These are phyloP conservation scores for Galerina marginata DNA, from an alignment of 768 basidiomycete genomes.

Conservation along the genomic window DNA sequence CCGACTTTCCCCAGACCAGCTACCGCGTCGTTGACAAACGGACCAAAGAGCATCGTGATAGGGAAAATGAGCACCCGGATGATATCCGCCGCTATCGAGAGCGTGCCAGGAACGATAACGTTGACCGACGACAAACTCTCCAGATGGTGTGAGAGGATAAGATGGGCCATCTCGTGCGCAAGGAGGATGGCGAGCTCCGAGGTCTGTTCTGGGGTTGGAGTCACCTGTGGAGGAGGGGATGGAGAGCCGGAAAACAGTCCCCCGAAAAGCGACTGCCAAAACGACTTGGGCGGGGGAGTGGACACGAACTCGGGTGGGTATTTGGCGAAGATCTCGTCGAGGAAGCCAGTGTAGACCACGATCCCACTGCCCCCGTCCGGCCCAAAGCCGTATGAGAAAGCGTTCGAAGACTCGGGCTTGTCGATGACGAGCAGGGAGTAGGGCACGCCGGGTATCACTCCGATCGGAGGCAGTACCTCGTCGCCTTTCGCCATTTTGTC, in stretches of 20 bases:
- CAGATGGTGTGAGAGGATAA: slow-evolving; percentile 89
- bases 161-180: slow-evolving; percentile 92
- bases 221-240: slow-evolving; percentile 42
- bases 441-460: slow-evolving; percentile 77
- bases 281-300: slow-evolving; percentile 38
- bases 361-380: slow-evolving; percentile 91
- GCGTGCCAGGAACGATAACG: slow-evolving; percentile 79
- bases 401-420: slow-evolving; percentile 82
- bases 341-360: slow-evolving; percentile 92
- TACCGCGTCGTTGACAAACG: slow-evolving; percentile 94
- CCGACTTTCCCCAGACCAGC: slow-evolving; percentile 81
- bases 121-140: slow-evolving; percentile 88
- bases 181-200: slow-evolving; percentile 88
- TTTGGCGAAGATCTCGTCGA: slow-evolving; percentile 81
- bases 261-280: slow-evolving; percentile 56
- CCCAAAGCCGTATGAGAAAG: slow-evolving; percentile 96
- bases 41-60: slow-evolving; percentile 89
- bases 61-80: slow-evolving; percentile 84
- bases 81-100: slow-evolving; percentile 80
- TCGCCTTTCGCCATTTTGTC: slow-evolving; percentile 53
- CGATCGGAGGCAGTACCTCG: slow-evolving; percentile 40
- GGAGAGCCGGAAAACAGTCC: slow-evolving; percentile 42
- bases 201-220: slow-evolving; percentile 83
- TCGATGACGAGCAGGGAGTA: slow-evolving; percentile 93
- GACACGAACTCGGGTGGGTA: slow-evolving; percentile 32